phyloP scores from a whole-genome alignment of 2,329 filamentous ascomycete genomes.

The Furcasterigmium furcatum region DNA sequence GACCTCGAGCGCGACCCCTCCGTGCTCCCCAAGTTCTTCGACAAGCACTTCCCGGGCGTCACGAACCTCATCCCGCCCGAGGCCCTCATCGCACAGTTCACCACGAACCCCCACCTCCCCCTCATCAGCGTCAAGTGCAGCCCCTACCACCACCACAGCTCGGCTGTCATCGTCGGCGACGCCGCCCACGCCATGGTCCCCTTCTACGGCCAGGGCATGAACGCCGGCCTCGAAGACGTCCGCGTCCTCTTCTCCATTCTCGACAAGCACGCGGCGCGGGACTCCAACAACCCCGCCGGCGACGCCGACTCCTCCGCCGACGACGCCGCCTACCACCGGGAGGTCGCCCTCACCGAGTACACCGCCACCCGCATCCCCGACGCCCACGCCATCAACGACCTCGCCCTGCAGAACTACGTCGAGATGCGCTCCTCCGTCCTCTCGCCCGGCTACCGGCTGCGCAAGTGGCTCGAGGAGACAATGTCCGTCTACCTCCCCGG shows the following conservation, averaged over 20 bases:
- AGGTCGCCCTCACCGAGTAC: slow-evolving; percentile 74
- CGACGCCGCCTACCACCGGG: slow-evolving; percentile 54
- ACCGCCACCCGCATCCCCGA: slow-evolving; percentile 71
- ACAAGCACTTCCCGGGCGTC: slow-evolving; percentile 82
- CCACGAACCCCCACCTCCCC: slow-evolving; percentile 81
- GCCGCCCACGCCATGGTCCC: slow-evolving; percentile 97
- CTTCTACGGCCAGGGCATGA: slow-evolving; percentile 98
- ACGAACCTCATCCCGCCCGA: slow-evolving; percentile 64
- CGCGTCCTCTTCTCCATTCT: slow-evolving; percentile 80
- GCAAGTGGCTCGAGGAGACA: slow-evolving; percentile 84
- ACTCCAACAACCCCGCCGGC: slow-evolving; percentile 37
- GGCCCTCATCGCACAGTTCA: slow-evolving; percentile 72
- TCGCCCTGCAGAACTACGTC: slow-evolving; percentile 85
- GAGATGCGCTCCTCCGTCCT: slow-evolving; percentile 91
- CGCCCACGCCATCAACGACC: slow-evolving; percentile 85
- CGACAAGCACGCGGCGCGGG: slow-evolving; percentile 58
- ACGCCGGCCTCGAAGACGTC: slow-evolving; percentile 92
- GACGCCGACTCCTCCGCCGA: slow-evolving; percentile 40
- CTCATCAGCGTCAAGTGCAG: slow-evolving; percentile 91
- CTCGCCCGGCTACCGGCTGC: slow-evolving; percentile 70
- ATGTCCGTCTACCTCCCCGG: slow-evolving; percentile 72
- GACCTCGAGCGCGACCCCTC: slow-evolving; percentile 62
- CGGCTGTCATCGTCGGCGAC: slow-evolving; percentile 84
- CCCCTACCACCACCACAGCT: slow-evolving; percentile 77
- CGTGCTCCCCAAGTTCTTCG: slow-evolving; percentile 69